Evolutionary conservation across 2,329 filamentous ascomycete genomes (phyloP), one percentile per base, ranked within the genome.

Genomic region (Xylariales sp.): DNA sequence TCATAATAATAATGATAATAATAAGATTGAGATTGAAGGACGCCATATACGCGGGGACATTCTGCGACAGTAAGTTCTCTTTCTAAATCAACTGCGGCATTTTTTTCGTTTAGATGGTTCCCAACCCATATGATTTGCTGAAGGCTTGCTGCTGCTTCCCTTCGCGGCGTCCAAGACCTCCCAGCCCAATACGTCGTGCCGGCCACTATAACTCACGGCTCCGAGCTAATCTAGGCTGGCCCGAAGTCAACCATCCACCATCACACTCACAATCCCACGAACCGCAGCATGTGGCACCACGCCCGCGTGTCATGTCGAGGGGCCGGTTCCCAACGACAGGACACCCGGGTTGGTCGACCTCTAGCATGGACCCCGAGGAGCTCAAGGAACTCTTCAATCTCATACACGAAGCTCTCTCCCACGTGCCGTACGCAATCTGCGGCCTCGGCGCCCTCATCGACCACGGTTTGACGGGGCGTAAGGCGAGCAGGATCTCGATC

Each of bases 391-490:
- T 85, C 34, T 79, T 85, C 69, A 70, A 74, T 30, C 72, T 75
- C n/a, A 72, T 87, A 49, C 78, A 82, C 64, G 55, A 58, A 0
- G 75, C 78, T 4, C 79, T 87, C 23, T 70, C 73, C 18, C 81
- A 84, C 72, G 78, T 84, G 1, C 81, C 78, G 23, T 86, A 85
- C 73, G 81, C 81, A 10, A 79, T 87, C 49, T 80, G 77, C 70
- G 85, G 85, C 28, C 77, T 80, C 28, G 79, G 80, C 0, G 84
- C 83, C 12, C 77, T 87, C 67, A 72, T 77, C 3, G 79, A 82
- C 54, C 82, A 84, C 77, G 84, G 83, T 54, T 81, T 78, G 67
- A 58, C 71, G 3, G 68, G 65, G 7, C 74, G 77, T 6, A 63
- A 52, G 5, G 78, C 79, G 0, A 69, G 70, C 5, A 74, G 79